Evolutionary conservation across 805 yeast genomes (phyloP).

Genomic region (Wickerhamomyces bovis): DNA sequence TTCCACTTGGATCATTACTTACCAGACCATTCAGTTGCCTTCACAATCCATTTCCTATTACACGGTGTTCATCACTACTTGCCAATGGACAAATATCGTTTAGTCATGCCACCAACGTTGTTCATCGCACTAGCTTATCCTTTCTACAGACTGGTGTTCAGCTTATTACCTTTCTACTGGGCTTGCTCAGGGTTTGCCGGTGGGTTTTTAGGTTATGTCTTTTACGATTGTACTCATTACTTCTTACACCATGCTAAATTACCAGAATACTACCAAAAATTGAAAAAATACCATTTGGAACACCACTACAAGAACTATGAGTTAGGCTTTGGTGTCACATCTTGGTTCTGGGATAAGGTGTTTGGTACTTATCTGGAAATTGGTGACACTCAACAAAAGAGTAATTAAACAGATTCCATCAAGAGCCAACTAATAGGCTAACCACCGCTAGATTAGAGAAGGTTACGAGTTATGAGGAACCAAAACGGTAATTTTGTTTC

Average conservation of each 20-base stretch:
- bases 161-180: constrained; percentile 67
- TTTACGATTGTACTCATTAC: constrained; percentile 93
- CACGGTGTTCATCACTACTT: constrained; percentile 97
- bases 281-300: constrained; percentile 89
- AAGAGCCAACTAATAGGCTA: too few relatives aligned
- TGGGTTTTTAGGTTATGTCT: constrained; percentile 87
- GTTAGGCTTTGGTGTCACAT: constrained; percentile 93
- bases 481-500: not conserved
- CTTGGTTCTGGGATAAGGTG: constrained; percentile 88
- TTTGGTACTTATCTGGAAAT: constrained; percentile 71
- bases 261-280: constrained; percentile 68
- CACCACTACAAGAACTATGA: constrained; percentile 98
- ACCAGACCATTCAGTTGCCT: constrained; percentile 72
- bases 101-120: constrained; percentile 95
- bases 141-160: constrained; percentile 71
- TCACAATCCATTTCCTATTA: constrained; percentile 79
- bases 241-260: constrained; percentile 82
- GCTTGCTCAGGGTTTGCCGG: constrained; percentile 96
- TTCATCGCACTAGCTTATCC: constrained; percentile 71
- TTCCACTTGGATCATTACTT: constrained; percentile 87
- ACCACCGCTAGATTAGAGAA: not conserved
- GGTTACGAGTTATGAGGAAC: not conserved
- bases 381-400: constrained; percentile 19
- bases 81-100: constrained; percentile 91
- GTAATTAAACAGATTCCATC: not conserved